phyloP scores from a whole-genome alignment of 2,329 filamentous ascomycete species.

The Ophioceras dolichostomum region DNA sequence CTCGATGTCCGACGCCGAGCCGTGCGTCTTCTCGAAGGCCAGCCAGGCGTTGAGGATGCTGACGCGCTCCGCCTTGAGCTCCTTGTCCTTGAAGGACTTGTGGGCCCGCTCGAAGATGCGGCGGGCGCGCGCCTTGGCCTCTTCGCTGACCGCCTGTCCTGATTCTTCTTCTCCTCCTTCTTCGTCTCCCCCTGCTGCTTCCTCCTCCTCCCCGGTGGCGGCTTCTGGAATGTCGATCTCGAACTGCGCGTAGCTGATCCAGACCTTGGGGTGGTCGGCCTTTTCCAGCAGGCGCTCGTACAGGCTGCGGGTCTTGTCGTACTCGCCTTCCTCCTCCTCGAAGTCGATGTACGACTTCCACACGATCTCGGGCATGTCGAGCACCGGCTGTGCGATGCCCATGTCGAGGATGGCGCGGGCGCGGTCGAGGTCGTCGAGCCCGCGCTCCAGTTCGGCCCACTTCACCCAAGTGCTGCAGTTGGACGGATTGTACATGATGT shows the following conservation, averaged over 20 bases:
- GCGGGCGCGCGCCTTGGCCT: conserved; percentile 72
- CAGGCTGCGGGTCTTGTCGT: conserved; percentile 64
- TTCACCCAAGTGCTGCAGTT: conserved; percentile 95
- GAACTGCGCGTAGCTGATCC: conserved; percentile 98
- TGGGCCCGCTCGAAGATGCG: conserved; percentile 77
- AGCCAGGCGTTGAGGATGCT: conserved; percentile 86
- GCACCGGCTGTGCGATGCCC: conserved; percentile 64
- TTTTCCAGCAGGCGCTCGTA: conserved; percentile 88
- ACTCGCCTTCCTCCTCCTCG: conserved; percentile 90
- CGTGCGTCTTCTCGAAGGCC: conserved; percentile 81
- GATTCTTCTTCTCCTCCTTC: conserved; percentile 50
- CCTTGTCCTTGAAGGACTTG: conserved; percentile 75
- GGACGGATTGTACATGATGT: conserved; percentile 80
- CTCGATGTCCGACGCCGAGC: conserved; percentile 60
- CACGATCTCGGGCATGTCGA: conserved; percentile 95
- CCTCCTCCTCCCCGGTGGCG: conserved; percentile 35
- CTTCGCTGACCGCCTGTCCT: conserved; percentile 63
- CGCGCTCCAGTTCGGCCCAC: conserved; percentile 86
- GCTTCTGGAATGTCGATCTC: conserved; percentile 79
- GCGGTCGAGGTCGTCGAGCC: conserved; percentile 79
- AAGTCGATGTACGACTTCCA: conserved; percentile 99
- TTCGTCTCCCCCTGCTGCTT: no score
- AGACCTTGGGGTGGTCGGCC: conserved; percentile 98
- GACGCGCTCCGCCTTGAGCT: conserved; percentile 89
- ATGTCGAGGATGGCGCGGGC: conserved; percentile 87